These are phyloP conservation scores for Alternaria incomplexa DNA, from an alignment of 2,329 filamentous ascomycete genomes.

Conservation along the genomic window DNA sequence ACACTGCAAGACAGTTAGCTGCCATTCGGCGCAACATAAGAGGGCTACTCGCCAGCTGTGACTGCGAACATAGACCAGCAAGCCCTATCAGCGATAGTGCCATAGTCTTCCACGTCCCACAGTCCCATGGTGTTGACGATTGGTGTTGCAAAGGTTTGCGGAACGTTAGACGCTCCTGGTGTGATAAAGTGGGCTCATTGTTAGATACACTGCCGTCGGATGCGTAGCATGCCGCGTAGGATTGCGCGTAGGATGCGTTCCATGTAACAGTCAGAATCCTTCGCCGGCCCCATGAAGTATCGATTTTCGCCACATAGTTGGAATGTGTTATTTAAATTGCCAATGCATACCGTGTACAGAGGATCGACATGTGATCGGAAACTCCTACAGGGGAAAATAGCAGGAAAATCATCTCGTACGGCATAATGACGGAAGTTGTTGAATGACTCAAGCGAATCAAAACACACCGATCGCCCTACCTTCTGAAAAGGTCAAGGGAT, in stretches of 20 bases:
- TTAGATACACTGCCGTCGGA: neutral
- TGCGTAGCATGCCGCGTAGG: neutral
- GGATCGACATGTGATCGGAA: neutral
- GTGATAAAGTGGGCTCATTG: neutral
- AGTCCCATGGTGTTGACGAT: neutral
- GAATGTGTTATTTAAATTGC: neutral
- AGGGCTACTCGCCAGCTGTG: neutral
- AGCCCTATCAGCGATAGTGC: neutral
- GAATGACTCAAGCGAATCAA: neutral
- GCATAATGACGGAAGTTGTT: neutral
- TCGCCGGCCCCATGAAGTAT: neutral
- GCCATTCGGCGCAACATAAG: neutral
- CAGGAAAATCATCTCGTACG: neutral
- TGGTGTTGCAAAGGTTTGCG: neutral
- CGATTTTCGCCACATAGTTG: neutral
- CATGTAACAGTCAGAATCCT: neutral
- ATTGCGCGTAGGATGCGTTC: neutral
- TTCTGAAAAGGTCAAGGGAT: neutral
- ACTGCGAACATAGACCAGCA: neutral
- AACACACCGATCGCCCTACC: neutral
- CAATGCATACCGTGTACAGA: neutral
- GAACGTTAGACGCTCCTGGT: neutral
- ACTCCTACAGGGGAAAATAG: neutral
- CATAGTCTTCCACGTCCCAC: neutral
- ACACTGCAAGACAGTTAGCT: neutral